Base-by-base conservation (phyloP, 106 monocot species). In the Dendrobium officinale region DNA sequence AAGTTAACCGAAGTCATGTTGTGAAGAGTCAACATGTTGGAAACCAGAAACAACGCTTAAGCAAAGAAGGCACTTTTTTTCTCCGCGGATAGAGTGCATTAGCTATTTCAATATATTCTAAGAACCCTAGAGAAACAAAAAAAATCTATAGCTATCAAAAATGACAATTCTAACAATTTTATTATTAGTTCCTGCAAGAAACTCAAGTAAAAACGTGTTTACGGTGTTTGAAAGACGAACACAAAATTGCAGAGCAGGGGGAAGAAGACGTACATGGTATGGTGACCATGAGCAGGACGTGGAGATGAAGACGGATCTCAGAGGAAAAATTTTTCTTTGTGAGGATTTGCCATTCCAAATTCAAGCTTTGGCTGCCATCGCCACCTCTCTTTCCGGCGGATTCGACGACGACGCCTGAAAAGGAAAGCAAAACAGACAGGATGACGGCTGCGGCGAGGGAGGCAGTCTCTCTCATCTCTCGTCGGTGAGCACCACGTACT, bases 271-370 rank as follows among this genome's bases (percentile, higher is more conserved):
- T 90, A 97, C 97, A 97, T 20, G 97, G 94, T 42, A 97, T 80
- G 8, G 94, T 94, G 85, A 92, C 90, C 49, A 94, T 59, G 85
- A 97, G 84, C 75, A 97, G 92, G 79, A 90, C 43, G 81, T 92
- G 89, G 64, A 81, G 75, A 79, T 97, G 94, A 66, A 55, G 79
- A 3, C 88, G 87, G 79, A 91, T 97, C 97, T 97, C 86, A 7
- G 94, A 94, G 18, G 92, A 92, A 90, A 90, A 97, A 76, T 94
- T 94, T 6, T 55, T 61, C 86, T 84, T 90, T 19, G 94, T 92
- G 77, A 91, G 81, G 58, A 84, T 83, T 82, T 84, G 78, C 97
- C 97, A 97, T 55, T 80, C 87, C 22, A 47, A n/a, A 17, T 58
- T 31, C 80, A 81, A 54, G 44, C 79, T 59, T 22, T 27, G 68